Evolutionary conservation across 352 stramenopile species (phyloP).

Genomic region (Nothophytophthora sp.): DNA sequence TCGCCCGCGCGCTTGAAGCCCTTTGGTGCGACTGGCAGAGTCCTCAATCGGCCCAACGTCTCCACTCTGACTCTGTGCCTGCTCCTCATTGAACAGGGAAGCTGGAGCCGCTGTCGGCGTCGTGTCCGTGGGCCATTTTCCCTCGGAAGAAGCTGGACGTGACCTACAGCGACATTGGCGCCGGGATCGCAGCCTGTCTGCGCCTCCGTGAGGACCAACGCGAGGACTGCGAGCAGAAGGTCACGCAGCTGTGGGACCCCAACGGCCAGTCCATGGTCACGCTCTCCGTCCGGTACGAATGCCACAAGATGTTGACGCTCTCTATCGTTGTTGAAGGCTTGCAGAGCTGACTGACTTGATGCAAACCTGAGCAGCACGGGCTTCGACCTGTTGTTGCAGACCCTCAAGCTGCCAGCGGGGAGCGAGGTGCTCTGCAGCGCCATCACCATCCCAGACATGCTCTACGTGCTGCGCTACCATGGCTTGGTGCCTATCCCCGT

Average conservation of each 20-base stretch:
- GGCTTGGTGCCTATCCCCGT: constrained; percentile 73
- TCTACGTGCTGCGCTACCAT: constrained; percentile 77
- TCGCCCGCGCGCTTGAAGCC: constrained; percentile 40
- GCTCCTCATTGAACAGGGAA: constrained; percentile 23
- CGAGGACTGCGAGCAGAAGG: constrained; percentile 43
- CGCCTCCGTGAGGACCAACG: constrained; percentile 61
- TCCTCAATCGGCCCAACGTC: background rate
- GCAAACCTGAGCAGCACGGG: constrained; percentile 50
- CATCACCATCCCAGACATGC: constrained; percentile 88
- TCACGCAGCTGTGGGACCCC: constrained; percentile 58
- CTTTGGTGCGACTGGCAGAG: constrained; percentile 25
- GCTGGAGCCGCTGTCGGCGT: constrained; percentile 57
- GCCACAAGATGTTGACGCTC: background rate
- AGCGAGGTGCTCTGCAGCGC: constrained; percentile 81
- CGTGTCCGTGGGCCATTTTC: constrained; percentile 76
- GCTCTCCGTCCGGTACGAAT: constrained; percentile 69
- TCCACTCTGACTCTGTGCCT: background rate
- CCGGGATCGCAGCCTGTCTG: constrained; percentile 56
- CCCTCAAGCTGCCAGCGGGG: constrained; percentile 61
- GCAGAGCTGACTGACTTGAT: background rate
- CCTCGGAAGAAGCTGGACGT: constrained; percentile 84
- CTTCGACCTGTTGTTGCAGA: constrained; percentile 81
- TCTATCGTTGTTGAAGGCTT: background rate
- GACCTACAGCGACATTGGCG: constrained; percentile 68
- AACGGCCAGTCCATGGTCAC: constrained; percentile 61